phyloP scores from a whole-genome alignment of 306 rosid genomes.

The Glycine tomentella region DNA sequence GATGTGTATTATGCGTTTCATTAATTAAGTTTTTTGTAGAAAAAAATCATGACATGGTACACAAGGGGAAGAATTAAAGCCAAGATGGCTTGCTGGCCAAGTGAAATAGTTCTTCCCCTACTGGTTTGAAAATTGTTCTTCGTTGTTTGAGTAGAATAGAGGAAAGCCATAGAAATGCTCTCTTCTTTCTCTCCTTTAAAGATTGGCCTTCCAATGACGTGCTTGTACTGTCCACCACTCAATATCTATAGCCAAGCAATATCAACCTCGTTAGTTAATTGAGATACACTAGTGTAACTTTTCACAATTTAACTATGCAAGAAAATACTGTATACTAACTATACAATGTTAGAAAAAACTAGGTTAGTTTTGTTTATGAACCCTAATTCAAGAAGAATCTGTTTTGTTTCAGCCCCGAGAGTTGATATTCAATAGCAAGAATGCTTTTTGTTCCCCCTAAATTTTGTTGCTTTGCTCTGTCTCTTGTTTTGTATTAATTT shows the following conservation, averaged over 20 bases:
- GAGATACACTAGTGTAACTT: background rate
- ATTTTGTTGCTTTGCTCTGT: too few species aligned
- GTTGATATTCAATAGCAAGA: too few species aligned
- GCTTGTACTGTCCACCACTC: slow-evolving; percentile 77
- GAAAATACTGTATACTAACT: too few species aligned
- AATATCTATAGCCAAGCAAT: slow-evolving; percentile 48
- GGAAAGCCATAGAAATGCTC: slow-evolving; percentile 81
- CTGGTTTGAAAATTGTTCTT: slow-evolving; percentile 23
- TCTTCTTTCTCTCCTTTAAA: slow-evolving; percentile 58
- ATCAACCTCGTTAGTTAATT: background rate
- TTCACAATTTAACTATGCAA: too few species aligned
- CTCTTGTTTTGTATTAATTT: too few species aligned
- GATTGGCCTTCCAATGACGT: slow-evolving; percentile 84
- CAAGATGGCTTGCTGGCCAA: slow-evolving; percentile 70
- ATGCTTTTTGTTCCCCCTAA: too few species aligned
- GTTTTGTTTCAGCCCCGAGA: too few species aligned
- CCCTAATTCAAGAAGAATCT: too few species aligned
- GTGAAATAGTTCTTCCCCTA: slow-evolving; percentile 56
- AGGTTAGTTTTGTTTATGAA: too few species aligned
- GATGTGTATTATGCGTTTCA: slow-evolving; percentile 4
- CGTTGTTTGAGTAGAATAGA: slow-evolving; percentile 55
- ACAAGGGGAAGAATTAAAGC: slow-evolving; percentile 66
- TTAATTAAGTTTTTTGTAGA: slow-evolving; percentile 33
- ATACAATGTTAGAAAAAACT: too few species aligned
- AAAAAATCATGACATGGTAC: slow-evolving; percentile 56